Base-by-base conservation (phyloP, 306 rosid species). In the Myrica gale region DNA sequence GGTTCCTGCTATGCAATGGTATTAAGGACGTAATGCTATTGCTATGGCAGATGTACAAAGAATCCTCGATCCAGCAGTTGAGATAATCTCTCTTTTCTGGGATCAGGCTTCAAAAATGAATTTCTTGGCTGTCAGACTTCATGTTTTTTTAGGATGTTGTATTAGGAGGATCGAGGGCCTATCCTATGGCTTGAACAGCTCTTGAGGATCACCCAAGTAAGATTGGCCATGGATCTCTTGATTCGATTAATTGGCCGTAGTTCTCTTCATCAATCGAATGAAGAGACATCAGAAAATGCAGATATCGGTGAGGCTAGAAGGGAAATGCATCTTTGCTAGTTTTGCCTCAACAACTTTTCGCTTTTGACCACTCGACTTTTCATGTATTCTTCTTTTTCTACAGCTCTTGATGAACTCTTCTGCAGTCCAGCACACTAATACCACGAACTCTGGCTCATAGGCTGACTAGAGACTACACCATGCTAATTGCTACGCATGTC, bases 351-450 rank as follows among this genome's bases (percentile, higher is more conserved):
- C 37, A 10, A 32, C 43, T 32, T 12, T 61, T 42, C 15, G 41
- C 50, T 66, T 44, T 66, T 66, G 70, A 66, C 70, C 70, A 42
- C 70, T 65, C 32, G 16, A 42, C 26, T 43, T 43, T 43, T 42
- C 26, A 42, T 4, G 15, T 66, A 66, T 9, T 39, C 50, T 66
- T 4, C 46, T 41, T 66, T 41, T 42, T 66, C 21, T 7, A n/a
- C 46, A 66, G 12, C 50, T 8, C 50, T 39, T 66, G 32, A 42
- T 23, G 41, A 26, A 42, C 70, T 66, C 1, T 66, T 41, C 15
- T 66, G 70, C 70, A 42, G 50, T 66, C 42, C 20, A 10, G 23
- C 26, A 11, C 70, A 42, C 41, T 42, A 17, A 26, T 8, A 41
- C 68, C 15, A 15, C 1, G 26, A 23, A n/a, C 50, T 16, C n/a